Percentiles rank a stretch among this genome's conserved stretches.
Conservation (phyloP, 352 stramenopile species). For the Phytophthora nicotianae region DNA sequence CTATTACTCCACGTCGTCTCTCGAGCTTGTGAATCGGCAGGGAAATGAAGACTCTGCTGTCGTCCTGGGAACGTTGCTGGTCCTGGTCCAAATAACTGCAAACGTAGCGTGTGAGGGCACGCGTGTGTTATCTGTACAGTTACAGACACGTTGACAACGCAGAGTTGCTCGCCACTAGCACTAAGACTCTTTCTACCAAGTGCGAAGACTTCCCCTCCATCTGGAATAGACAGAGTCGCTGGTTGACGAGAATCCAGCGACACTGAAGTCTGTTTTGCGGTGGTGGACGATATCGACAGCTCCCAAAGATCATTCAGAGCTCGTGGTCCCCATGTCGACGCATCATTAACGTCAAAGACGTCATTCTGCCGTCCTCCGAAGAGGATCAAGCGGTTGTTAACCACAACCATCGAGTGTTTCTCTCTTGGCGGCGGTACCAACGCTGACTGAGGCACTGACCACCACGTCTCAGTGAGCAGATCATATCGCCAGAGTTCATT, state of each 20-base stretch:
- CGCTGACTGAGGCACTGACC: conserved; percentile 33
- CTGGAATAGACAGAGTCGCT: conserved; percentile 41
- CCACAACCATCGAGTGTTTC: conserved; percentile 61
- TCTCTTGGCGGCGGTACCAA: conserved; percentile 44
- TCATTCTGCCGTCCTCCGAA: conserved; percentile 58
- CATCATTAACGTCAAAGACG: conserved; percentile 14
- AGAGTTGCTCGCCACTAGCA: conserved; percentile 41
- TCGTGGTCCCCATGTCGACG: conserved; percentile 30
- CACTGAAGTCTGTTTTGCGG: conserved; percentile 29
- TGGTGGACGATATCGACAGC: conserved; percentile 56
- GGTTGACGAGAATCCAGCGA: conserved; percentile 47
- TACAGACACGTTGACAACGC: conserved; percentile 51
- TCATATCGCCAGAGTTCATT: conserved; percentile 82
- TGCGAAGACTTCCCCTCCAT: conserved; percentile 58
- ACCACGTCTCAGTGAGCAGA: conserved; percentile 53
- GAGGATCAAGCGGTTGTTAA: conserved; percentile 55
- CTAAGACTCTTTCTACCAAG: conserved; percentile 42
- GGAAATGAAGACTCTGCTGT: conserved; percentile 49
- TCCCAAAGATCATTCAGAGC: conserved; percentile 72
- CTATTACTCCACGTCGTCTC: conserved; percentile 57
- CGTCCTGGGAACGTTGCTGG: conserved; percentile 57
- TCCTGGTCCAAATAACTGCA: conserved; percentile 68
- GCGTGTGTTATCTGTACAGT: conserved; percentile 59
- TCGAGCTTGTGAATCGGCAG: conserved; percentile 35
- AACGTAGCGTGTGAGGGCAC: conserved; percentile 53